phyloP scores from a whole-genome alignment of 139 green algal genomes.

The Yamagishiella unicocca region DNA sequence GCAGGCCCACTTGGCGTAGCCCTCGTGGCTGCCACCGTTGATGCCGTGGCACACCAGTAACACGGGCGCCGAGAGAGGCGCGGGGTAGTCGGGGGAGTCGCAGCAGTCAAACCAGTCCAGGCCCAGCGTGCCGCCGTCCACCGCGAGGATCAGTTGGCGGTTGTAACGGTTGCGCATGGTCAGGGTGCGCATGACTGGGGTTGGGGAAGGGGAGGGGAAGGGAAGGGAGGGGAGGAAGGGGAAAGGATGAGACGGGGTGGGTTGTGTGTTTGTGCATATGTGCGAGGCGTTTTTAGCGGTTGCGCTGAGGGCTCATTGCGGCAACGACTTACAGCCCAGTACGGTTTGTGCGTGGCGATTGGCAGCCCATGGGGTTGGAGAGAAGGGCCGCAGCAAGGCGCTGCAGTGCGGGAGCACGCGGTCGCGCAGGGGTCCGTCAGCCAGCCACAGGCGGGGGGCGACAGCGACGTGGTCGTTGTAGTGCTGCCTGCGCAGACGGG shows the following conservation, averaged over 20 bases:
- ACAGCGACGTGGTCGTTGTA: slow-evolving; percentile 12
- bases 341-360: slow-evolving; percentile 23
- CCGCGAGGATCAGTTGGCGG: slow-evolving; percentile 60
- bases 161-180: slow-evolving; percentile 56
- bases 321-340: slow-evolving; percentile 33
- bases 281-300: slow-evolving; percentile 3
- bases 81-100: slow-evolving; percentile 43
- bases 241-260: background rate
- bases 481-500: slow-evolving; percentile 3
- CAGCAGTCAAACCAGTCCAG: slow-evolving; percentile 81
- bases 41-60: slow-evolving; percentile 75
- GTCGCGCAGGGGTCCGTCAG: background rate
- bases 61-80: slow-evolving; percentile 51
- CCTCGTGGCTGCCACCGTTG: slow-evolving; percentile 77
- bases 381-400: background rate
- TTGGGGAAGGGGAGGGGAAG: background rate
- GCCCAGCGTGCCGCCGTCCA: slow-evolving; percentile 73
- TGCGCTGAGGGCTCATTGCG: too few species aligned
- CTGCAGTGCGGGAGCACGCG: slow-evolving; percentile 27
- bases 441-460: slow-evolving; percentile 9
- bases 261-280: background rate
- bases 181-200: background rate
- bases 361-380: slow-evolving; percentile 30
- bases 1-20: slow-evolving; percentile 81
- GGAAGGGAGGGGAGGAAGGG: background rate